A percentile compares a stretch with the other conserved stretches of the same genome.
Evolutionary conservation across 441 rosid genomes (phyloP).

Genomic region (Jatropha multifida): DNA sequence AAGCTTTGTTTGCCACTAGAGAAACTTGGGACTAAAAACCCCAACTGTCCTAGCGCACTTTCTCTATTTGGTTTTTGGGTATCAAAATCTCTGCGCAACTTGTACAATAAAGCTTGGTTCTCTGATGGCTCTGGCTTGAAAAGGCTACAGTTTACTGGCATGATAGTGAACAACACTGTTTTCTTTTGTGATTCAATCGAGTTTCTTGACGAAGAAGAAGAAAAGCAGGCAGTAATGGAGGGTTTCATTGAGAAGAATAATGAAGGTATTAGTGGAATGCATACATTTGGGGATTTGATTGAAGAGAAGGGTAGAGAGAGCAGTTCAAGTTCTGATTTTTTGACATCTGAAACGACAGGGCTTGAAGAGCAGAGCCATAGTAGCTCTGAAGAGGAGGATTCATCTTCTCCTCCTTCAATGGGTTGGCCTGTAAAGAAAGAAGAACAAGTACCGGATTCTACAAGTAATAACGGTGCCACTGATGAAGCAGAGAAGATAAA

Average conservation of each 20-base stretch:
- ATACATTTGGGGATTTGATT: slow-evolving; percentile 45
- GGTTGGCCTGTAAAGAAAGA: slow-evolving; percentile 52
- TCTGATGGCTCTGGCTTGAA: slow-evolving; percentile 36
- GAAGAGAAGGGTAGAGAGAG: slow-evolving; percentile 57
- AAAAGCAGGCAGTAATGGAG: slow-evolving; percentile 44
- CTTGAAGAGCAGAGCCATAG: slow-evolving; percentile 63
- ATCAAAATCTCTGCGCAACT: slow-evolving; percentile 39
- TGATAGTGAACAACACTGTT: slow-evolving; percentile 49
- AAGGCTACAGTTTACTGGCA: slow-evolving; percentile 34
- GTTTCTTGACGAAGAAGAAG: slow-evolving; percentile 38
- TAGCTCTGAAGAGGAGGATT: slow-evolving; percentile 53
- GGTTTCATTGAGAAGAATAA: slow-evolving; percentile 31
- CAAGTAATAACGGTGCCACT: slow-evolving; percentile 28
- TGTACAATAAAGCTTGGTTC: slow-evolving; percentile 33
- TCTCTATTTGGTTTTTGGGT: slow-evolving; percentile 40
- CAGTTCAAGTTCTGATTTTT: slow-evolving; percentile 74
- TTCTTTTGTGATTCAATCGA: slow-evolving; percentile 38
- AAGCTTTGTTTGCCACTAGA: slow-evolving; percentile 41
- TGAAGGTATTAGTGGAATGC: slow-evolving; percentile 30
- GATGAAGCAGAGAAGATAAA: slow-evolving; percentile 41
- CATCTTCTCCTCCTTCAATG: slow-evolving; percentile 57
- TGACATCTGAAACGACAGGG: slow-evolving; percentile 58
- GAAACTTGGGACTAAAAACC: slow-evolving; percentile 26
- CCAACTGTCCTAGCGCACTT: slow-evolving; percentile 21
- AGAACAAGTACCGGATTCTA: slow-evolving; percentile 39